phyloP scores from a whole-genome alignment of 345 rosid species.

The Reutealis trisperma region DNA sequence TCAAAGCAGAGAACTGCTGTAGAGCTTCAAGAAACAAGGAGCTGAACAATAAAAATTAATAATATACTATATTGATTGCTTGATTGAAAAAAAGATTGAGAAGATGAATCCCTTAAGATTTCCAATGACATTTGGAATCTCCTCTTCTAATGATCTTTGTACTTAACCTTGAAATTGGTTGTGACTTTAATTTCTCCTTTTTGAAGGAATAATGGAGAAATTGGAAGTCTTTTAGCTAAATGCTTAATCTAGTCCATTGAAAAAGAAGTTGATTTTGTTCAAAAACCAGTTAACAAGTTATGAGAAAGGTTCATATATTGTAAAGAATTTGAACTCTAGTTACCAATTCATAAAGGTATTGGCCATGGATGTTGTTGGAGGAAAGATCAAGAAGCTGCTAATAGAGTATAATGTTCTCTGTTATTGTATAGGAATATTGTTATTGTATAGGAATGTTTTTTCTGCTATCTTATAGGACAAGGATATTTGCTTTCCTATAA shows the following conservation, averaged over 20 bases:
- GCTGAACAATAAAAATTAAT: no score
- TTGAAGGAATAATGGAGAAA: neutral
- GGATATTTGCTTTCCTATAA: no score
- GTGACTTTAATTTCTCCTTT: neutral
- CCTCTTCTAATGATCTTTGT: neutral
- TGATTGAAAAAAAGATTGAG: neutral
- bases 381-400: conserved; percentile 21
- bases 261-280: neutral
- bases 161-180: neutral
- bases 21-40: no score
- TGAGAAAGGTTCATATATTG: neutral
- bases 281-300: conserved; percentile 21
- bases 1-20: no score
- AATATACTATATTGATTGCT: no score
- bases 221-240: no score
- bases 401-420: no score
- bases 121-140: conserved; percentile 2
- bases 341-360: conserved; percentile 26
- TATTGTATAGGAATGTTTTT: no score
- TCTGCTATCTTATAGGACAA: no score
- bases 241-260: neutral
- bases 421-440: no score
- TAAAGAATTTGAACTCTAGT: neutral
- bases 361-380: conserved; percentile 19
- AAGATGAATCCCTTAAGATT: neutral